Conservation (phyloP, 495 filamentous ascomycete genomes). For the Neurospora sp. region DNA sequence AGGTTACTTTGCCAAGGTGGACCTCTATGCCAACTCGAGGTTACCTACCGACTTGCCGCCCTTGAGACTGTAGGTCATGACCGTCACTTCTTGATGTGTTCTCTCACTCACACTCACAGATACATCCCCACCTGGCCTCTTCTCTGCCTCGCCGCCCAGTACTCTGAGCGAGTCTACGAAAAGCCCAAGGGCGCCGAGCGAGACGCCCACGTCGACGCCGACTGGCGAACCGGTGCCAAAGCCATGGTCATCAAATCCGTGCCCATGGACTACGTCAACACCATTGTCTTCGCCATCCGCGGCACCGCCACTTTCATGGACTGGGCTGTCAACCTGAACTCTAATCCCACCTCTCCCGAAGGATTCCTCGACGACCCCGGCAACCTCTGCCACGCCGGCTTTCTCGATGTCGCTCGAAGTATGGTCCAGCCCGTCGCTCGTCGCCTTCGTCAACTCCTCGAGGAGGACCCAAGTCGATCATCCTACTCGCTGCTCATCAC, state of each 20-base stretch:
- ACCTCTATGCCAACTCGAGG: slow-evolving; percentile 67
- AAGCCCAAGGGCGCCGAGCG: slow-evolving; percentile 48
- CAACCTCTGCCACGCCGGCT: slow-evolving; percentile 71
- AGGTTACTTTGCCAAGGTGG: slow-evolving; percentile 66
- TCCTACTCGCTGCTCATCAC: slow-evolving; percentile 68
- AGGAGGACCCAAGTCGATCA: slow-evolving; percentile 57
- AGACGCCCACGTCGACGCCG: slow-evolving; percentile 54
- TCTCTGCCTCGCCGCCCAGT: slow-evolving; percentile 62
- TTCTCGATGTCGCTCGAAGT: slow-evolving; percentile 60
- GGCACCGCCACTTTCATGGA: slow-evolving; percentile 72
- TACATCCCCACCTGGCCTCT: slow-evolving; percentile 61
- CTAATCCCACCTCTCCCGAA: slow-evolving; percentile 47
- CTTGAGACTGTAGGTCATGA: slow-evolving; percentile 48
- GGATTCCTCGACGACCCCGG: slow-evolving; percentile 66
- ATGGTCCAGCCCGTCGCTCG: slow-evolving; percentile 66
- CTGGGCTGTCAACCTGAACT: slow-evolving; percentile 71
- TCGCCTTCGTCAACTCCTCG: slow-evolving; percentile 53
- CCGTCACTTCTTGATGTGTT: neutral
- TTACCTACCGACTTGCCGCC: slow-evolving; percentile 56
- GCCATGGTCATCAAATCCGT: slow-evolving; percentile 75
- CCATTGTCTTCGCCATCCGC: slow-evolving; percentile 70
- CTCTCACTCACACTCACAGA: slow-evolving; percentile 24
- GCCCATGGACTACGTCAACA: slow-evolving; percentile 63
- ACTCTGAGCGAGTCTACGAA: slow-evolving; percentile 61
- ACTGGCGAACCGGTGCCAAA: slow-evolving; percentile 65